A percentile compares a stretch with the other conserved stretches of the same genome.
Evolutionary conservation across 2,329 filamentous ascomycete species (phyloP).

Genomic region (Paecilomyces dactylethromorphus): DNA sequence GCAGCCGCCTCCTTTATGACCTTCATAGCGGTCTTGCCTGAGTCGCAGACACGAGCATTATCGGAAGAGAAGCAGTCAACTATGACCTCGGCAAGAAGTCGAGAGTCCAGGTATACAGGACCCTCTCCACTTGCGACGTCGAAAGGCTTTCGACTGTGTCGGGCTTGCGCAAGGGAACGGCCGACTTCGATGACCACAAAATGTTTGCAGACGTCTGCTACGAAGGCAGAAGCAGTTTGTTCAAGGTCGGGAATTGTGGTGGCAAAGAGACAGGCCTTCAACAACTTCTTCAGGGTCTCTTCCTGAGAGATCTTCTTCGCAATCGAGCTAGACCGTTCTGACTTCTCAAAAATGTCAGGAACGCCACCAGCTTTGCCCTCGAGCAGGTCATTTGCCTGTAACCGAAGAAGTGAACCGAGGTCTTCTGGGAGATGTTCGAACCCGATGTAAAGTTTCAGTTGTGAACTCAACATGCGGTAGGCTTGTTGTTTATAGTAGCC

Average conservation of each 20-base stretch:
- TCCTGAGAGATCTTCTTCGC: constrained; percentile 84
- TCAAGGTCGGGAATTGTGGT: constrained; percentile 76
- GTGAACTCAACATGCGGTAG: constrained; percentile 76
- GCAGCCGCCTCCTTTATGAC: constrained; percentile 70
- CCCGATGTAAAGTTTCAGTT: constrained; percentile 85
- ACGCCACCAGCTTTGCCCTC: constrained; percentile 66
- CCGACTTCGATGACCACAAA: constrained; percentile 88
- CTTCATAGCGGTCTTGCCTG: constrained; percentile 70
- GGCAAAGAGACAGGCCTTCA: constrained; percentile 84
- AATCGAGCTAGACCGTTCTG: constrained; percentile 75
- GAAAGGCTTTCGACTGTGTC: constrained; percentile 71
- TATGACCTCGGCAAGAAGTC: constrained; percentile 80
- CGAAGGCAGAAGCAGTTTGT: constrained; percentile 65
- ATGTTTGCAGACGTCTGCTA: constrained; percentile 78
- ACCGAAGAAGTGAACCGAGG: constrained; percentile 71
- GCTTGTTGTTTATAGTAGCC: constrained; percentile 90
- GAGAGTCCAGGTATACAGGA: constrained; percentile 76
- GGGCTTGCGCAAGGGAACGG: constrained; percentile 70
- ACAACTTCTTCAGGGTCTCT: constrained; percentile 69
- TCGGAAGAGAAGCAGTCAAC: constrained; percentile 88
- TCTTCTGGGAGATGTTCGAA: constrained; percentile 85
- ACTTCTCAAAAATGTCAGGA: constrained; percentile 61
- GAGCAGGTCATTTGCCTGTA: constrained; percentile 82
- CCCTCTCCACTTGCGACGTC: constrained; percentile 83
- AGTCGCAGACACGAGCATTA: constrained; percentile 68